Conservation (phyloP, 1,284 basidiomycete genomes). For the Leccinum griseonigrum region DNA sequence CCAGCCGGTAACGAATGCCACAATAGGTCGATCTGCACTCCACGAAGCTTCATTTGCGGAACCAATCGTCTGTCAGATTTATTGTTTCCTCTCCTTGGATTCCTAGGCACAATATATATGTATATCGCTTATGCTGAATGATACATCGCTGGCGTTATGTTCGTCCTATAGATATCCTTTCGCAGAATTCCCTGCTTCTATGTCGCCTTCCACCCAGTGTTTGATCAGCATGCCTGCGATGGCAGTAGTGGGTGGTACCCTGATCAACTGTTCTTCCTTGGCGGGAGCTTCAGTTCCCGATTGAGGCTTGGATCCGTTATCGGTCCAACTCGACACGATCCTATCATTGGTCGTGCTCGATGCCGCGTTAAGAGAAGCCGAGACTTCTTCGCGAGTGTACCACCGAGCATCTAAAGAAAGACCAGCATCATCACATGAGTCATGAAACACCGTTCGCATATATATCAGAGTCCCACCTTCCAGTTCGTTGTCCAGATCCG, state of each 20-base stretch:
- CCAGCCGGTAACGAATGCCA: neutral
- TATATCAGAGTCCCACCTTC: conserved; percentile 51
- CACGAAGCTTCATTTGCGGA: neutral
- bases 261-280: conserved; percentile 49
- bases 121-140: neutral
- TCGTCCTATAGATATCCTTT: conserved; percentile 27
- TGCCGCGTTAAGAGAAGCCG: conserved; percentile 60
- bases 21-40: neutral
- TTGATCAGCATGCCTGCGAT: conserved; percentile 70
- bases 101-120: neutral
- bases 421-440: conserved; percentile 1
- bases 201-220: conserved; percentile 60
- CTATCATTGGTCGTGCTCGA: conserved; percentile 33
- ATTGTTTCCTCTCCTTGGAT: neutral
- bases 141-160: neutral
- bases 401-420: conserved; percentile 75
- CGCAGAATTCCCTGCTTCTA: conserved; percentile 19
- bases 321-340: conserved; percentile 18
- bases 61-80: neutral
- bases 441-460: neutral
- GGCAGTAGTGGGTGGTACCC: conserved; percentile 65
- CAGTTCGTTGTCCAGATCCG: conserved; percentile 96
- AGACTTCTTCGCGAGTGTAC: conserved; percentile 77
- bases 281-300: conserved; percentile 13
- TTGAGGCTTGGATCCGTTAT: conserved; percentile 17